Percentiles rank a stretch among this genome's conserved stretches.
Conservation (phyloP, 2,329 filamentous ascomycete species). For the Aspergillus pseudotamarii region DNA sequence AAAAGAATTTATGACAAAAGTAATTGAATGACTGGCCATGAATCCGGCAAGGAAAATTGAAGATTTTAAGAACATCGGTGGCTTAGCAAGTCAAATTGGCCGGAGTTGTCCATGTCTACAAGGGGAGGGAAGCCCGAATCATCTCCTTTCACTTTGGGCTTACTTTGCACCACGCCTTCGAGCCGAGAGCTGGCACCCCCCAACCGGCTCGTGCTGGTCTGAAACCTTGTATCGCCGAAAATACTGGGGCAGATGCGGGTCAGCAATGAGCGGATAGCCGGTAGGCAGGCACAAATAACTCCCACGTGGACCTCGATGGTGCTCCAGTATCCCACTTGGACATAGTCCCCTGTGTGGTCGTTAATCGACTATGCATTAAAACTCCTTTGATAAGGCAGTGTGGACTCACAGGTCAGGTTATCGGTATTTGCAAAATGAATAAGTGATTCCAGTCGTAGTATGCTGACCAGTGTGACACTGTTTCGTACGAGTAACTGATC, state of each 20-base stretch:
- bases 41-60: background rate
- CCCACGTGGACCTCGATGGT: slow-evolving; percentile 35
- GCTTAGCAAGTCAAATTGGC: background rate
- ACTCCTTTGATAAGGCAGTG: too few species aligned
- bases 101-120: background rate
- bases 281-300: slow-evolving; percentile 35
- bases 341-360: slow-evolving; percentile 31
- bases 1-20: background rate
- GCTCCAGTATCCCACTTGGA: slow-evolving; percentile 33
- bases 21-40: background rate
- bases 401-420: slow-evolving; percentile 42
- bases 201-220: background rate
- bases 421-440: slow-evolving; percentile 45
- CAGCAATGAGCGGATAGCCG: slow-evolving; percentile 41
- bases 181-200: background rate
- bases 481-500: background rate
- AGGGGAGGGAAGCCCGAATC: background rate
- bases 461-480: slow-evolving; percentile 50
- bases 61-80: background rate
- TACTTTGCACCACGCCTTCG: background rate
- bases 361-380: background rate
- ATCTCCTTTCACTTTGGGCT: background rate
- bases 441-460: slow-evolving; percentile 48
- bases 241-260: slow-evolving; percentile 40
- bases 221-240: slow-evolving; percentile 34